These are phyloP conservation scores for Arabidopsis arenosa DNA, from an alignment of 345 rosid genomes.

Conservation along the genomic window DNA sequence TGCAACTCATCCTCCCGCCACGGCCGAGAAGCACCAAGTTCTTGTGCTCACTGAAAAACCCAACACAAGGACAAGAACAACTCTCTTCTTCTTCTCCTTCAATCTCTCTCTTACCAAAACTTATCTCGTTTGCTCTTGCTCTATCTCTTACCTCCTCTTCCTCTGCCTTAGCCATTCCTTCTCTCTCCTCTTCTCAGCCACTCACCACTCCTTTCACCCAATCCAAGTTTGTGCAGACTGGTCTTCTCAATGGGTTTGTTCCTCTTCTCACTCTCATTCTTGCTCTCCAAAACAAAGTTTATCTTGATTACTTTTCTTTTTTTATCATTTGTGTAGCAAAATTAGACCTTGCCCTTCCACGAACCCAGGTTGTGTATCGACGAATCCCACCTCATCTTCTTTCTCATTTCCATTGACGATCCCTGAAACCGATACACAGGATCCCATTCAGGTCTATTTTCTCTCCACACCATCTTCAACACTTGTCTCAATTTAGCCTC, in stretches of 20 bases:
- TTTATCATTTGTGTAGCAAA: constrained; percentile 53
- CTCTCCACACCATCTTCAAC: not conserved
- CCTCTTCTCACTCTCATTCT: not conserved
- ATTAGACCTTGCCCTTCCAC: constrained; percentile 89
- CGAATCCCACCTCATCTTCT: constrained; percentile 88
- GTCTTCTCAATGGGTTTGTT: constrained; percentile 74
- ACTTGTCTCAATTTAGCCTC: not conserved
- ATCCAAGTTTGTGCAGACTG: constrained; percentile 75
- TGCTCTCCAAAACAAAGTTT: not conserved
- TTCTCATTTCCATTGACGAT: constrained; percentile 75
- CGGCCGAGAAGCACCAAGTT: constrained; percentile 38
- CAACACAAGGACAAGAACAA: not conserved
- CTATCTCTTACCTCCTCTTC: constrained; percentile 50
- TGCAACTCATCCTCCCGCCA: constrained; percentile 40
- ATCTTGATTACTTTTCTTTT: not conserved
- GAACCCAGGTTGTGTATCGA: constrained; percentile 86
- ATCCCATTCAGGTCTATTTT: constrained; percentile 60
- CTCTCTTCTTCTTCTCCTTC: constrained; percentile 33
- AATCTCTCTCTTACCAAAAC: constrained; percentile 35
- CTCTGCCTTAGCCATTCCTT: constrained; percentile 74
- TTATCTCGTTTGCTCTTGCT: constrained; percentile 68
- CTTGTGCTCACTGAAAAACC: constrained; percentile 23
- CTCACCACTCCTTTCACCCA: constrained; percentile 89
- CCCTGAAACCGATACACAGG: constrained; percentile 55
- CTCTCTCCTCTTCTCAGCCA: constrained; percentile 59